phyloP scores from a whole-genome alignment of 768 basidiomycete species.

The Tephrocybe sp. region DNA sequence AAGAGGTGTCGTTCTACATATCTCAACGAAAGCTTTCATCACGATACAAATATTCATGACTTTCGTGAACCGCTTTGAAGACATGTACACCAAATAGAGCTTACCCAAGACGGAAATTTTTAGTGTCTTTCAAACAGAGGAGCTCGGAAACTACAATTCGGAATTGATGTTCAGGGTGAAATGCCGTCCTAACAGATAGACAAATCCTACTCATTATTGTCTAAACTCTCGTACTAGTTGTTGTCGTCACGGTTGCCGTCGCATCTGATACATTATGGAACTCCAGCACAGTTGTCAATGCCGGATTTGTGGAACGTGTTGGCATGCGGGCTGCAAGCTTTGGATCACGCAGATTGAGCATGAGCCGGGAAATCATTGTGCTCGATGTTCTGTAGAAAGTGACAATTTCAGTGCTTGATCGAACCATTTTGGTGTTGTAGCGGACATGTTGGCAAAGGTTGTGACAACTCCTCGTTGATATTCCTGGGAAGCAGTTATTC shows the following conservation, averaged over 20 bases:
- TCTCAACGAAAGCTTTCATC: too few species aligned
- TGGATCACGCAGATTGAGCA: conserved; percentile 32
- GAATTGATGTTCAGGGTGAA: too few species aligned
- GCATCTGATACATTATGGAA: conserved; percentile 10
- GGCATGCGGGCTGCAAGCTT: conserved; percentile 7
- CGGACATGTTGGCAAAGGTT: conserved; percentile 22
- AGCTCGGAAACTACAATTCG: too few species aligned
- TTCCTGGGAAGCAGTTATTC: conserved; percentile 4
- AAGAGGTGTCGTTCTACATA: too few species aligned
- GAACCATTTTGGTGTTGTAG: background rate
- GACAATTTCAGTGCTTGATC: background rate
- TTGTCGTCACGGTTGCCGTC: background rate
- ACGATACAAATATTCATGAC: too few species aligned
- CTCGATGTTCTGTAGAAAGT: conserved; percentile 26
- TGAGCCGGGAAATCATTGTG: conserved; percentile 31
- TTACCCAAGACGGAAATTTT: too few species aligned
- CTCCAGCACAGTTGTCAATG: conserved; percentile 18
- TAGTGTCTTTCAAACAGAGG: too few species aligned
- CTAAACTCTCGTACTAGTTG: too few species aligned
- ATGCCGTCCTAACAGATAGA: too few species aligned
- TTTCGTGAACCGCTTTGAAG: too few species aligned
- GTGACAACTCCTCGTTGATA: conserved; percentile 21
- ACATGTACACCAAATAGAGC: too few species aligned
- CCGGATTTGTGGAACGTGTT: conserved; percentile 5
- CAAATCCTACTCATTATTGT: too few species aligned